Percentiles rank a stretch among this genome's conserved stretches.
Conservation (phyloP, 345 rosid species). For the Boechera divaricarpa region DNA sequence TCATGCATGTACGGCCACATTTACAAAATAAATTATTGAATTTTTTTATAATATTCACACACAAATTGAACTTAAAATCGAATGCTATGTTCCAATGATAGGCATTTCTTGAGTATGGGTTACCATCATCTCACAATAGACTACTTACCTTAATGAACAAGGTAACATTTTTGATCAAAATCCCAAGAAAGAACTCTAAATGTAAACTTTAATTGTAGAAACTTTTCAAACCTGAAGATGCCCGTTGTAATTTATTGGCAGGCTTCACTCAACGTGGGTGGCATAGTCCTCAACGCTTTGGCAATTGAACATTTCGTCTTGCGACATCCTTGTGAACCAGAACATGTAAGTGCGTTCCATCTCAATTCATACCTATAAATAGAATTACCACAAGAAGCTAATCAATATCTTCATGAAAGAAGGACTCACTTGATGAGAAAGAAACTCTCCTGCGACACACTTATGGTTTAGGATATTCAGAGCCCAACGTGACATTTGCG, state of each 20-base stretch:
- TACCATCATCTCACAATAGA: slow-evolving; percentile 82
- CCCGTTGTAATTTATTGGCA: slow-evolving; percentile 36
- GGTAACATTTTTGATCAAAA: slow-evolving; percentile 46
- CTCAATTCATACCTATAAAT: neutral
- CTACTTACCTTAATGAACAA: slow-evolving; percentile 81
- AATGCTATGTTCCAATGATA: slow-evolving; percentile 34
- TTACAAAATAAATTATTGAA: neutral
- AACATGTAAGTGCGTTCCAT: slow-evolving; percentile 55
- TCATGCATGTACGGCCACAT: slow-evolving; percentile 80
- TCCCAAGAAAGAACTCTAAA: neutral
- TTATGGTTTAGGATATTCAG: slow-evolving; percentile 88
- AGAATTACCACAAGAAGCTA: neutral
- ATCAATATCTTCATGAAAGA: slow-evolving; percentile 45
- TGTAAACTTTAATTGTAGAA: neutral
- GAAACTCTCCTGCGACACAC: slow-evolving; percentile 76
- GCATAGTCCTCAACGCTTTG: slow-evolving; percentile 85
- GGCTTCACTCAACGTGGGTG: slow-evolving; percentile 87
- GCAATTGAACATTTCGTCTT: slow-evolving; percentile 94
- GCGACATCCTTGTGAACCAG: slow-evolving; percentile 72
- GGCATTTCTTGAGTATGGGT: slow-evolving; percentile 91
- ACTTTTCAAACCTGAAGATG: neutral
- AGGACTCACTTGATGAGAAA: slow-evolving; percentile 76
- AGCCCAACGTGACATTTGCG: slow-evolving; percentile 86
- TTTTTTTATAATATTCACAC: neutral
- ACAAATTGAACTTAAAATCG: neutral